A percentile compares a stretch with the other conserved stretches of the same genome.
These are phyloP conservation scores for Geotrichum klebahnii DNA, from an alignment of 1,139 yeast genomes.

Conservation along the genomic window DNA sequence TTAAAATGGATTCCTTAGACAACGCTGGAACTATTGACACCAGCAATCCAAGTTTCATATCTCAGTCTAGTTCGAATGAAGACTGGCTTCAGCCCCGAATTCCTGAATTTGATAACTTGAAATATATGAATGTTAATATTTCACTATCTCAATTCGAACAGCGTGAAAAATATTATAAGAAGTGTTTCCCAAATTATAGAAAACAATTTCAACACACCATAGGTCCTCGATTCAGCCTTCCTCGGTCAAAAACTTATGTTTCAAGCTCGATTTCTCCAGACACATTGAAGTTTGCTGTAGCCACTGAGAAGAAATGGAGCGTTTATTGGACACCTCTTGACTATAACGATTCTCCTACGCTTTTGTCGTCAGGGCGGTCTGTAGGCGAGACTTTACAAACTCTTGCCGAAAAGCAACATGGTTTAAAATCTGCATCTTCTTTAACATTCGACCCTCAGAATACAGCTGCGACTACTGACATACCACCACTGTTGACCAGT, in stretches of 20 bases:
- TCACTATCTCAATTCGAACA: slow-evolving; percentile 25
- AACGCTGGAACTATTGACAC: slow-evolving; percentile 13
- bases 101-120: background rate
- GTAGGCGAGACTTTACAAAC: slow-evolving; percentile 49
- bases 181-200: slow-evolving; percentile 79
- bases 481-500: slow-evolving; percentile 13
- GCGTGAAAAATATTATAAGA: slow-evolving; percentile 48
- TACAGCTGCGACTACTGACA: background rate
- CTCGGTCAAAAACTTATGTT: slow-evolving; percentile 48
- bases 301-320: slow-evolving; percentile 69
- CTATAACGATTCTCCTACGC: slow-evolving; percentile 49
- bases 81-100: background rate
- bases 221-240: slow-evolving; percentile 51
- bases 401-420: slow-evolving; percentile 19
- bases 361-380: slow-evolving; percentile 64
- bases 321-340: slow-evolving; percentile 52
- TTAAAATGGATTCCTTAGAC: slow-evolving; percentile 13
- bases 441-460: background rate
- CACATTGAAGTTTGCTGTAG: slow-evolving; percentile 57
- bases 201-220: slow-evolving; percentile 62
- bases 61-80: slow-evolving; percentile 4
- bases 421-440: no score
- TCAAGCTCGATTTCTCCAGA: slow-evolving; percentile 65
- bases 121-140: slow-evolving; percentile 1
- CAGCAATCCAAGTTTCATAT: slow-evolving; percentile 15